Percentiles rank a stretch among this genome's conserved stretches.
phyloP scores from a whole-genome alignment of 805 yeast genomes.

The Allodekkera sacchari region DNA sequence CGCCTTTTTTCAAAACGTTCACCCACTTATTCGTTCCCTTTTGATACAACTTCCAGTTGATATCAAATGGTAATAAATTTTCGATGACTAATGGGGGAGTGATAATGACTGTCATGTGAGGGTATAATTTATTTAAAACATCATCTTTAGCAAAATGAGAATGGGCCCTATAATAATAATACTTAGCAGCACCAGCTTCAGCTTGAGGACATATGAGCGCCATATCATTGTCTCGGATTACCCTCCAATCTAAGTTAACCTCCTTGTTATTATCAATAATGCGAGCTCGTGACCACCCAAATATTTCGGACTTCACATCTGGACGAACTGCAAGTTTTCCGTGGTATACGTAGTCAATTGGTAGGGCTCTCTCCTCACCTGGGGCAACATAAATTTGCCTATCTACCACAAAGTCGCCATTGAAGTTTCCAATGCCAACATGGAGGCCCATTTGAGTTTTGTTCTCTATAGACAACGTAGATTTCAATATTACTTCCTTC shows the following conservation, averaged over 20 bases:
- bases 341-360: slow-evolving; percentile 59
- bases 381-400: slow-evolving; percentile 40
- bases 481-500: slow-evolving; percentile 67
- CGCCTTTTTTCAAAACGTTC: slow-evolving; percentile 55
- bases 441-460: slow-evolving; percentile 52
- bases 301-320: slow-evolving; percentile 36
- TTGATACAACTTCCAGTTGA: slow-evolving; percentile 69
- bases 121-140: slow-evolving; percentile 67
- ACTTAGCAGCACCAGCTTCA: slow-evolving; percentile 25
- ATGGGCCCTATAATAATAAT: slow-evolving; percentile 57
- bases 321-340: slow-evolving; percentile 59
- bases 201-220: slow-evolving; percentile 53
- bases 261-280: slow-evolving; percentile 10
- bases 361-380: slow-evolving; percentile 55
- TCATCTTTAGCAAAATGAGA: slow-evolving; percentile 59
- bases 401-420: slow-evolving; percentile 22
- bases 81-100: slow-evolving; percentile 84
- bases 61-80: slow-evolving; percentile 76
- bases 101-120: slow-evolving; percentile 69
- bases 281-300: slow-evolving; percentile 58
- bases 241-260: slow-evolving; percentile 51
- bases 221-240: slow-evolving; percentile 38
- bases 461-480: slow-evolving; percentile 66
- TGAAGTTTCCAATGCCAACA: slow-evolving; percentile 28
- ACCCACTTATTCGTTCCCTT: slow-evolving; percentile 65